phyloP scores from a whole-genome alignment of 139 green algal genomes.

The Chlorella sp. region DNA sequence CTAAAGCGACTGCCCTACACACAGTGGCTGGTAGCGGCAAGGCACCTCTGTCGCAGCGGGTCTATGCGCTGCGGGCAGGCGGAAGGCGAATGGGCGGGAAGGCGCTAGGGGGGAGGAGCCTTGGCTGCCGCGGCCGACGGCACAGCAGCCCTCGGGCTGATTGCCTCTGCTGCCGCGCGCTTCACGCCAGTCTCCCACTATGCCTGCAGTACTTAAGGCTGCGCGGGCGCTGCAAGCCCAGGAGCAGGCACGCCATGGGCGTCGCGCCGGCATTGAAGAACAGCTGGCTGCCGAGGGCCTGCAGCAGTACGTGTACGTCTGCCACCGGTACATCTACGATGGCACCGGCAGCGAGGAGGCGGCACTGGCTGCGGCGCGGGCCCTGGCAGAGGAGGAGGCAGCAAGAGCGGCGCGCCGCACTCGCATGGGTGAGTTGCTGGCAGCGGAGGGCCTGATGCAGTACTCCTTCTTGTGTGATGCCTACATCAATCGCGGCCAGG shows the following conservation, averaged over 20 bases:
- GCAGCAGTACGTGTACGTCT: neutral
- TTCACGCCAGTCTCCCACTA: no score
- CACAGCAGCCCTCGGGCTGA: no score
- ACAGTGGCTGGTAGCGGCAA: no score
- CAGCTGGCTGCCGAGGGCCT: neutral
- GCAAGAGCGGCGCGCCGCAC: neutral
- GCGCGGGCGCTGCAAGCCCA: neutral
- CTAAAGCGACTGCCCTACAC: no score
- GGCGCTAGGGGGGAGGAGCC: no score
- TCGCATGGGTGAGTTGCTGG: neutral
- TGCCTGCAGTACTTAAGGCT: neutral
- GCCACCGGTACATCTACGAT: neutral
- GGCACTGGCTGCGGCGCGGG: neutral
- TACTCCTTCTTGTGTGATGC: no score
- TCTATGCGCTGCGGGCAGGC: no score
- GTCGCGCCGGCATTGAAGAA: neutral
- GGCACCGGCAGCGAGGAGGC: neutral
- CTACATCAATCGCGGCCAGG: neutral
- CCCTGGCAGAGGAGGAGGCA: neutral
- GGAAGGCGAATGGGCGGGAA: no score
- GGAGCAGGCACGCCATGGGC: neutral
- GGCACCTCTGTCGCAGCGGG: no score
- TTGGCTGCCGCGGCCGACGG: no score
- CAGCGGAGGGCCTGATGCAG: neutral
- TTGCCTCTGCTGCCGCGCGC: neutral